Evolutionary conservation across 2,329 filamentous ascomycete genomes (phyloP).

Genomic region (Colletotrichum sp.): DNA sequence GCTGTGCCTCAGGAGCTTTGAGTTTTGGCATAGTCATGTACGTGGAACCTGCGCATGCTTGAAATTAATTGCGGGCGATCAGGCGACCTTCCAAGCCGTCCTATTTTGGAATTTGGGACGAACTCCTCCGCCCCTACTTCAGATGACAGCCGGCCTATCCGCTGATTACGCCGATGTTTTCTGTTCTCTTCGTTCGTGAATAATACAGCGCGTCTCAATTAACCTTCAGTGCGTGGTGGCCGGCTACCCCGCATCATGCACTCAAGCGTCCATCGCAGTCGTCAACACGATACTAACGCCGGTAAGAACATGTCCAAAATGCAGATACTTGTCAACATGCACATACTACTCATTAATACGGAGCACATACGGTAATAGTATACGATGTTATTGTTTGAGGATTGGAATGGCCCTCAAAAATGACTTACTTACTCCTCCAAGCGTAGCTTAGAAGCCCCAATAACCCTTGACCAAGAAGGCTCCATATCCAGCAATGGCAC

Average conservation of each 20-base stretch:
- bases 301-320: not conserved
- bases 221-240: not conserved
- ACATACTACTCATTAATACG: not conserved
- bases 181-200: not conserved
- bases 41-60: not conserved
- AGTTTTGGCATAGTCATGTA: not conserved
- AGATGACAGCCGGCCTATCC: not conserved
- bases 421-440: not conserved
- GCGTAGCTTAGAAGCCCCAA: not conserved
- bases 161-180: not conserved
- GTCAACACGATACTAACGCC: not conserved
- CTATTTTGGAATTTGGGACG: not conserved
- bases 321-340: not conserved
- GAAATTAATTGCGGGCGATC: not conserved
- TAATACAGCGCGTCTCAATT: not conserved
- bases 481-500: not conserved
- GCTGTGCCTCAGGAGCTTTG: not conserved
- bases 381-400: not conserved
- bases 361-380: not conserved
- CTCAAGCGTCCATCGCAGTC: not conserved
- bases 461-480: constrained; percentile 8
- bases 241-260: not conserved
- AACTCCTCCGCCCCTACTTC: not conserved
- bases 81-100: not conserved
- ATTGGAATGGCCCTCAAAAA: not conserved